phyloP scores from a whole-genome alignment of 768 basidiomycete species.

The Phaeolepiota aurea region DNA sequence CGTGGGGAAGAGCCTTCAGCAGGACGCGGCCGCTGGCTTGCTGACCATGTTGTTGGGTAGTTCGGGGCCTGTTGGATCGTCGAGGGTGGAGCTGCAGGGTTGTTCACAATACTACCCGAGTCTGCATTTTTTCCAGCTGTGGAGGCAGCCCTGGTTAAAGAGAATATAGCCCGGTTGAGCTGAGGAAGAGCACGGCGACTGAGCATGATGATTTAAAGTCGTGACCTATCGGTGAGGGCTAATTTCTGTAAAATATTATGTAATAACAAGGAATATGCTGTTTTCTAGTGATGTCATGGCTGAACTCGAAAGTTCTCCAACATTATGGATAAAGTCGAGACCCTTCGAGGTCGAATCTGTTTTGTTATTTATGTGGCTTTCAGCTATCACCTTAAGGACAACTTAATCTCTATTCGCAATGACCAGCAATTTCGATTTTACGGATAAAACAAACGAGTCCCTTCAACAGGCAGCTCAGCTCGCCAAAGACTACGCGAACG shows the following conservation, averaged over 20 bases:
- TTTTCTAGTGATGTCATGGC: background rate
- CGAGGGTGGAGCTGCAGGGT: constrained; percentile 15
- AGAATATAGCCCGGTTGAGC: constrained; percentile 20
- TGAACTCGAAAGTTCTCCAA: background rate
- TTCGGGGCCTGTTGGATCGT: constrained; percentile 74
- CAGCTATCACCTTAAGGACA: too few relatives aligned
- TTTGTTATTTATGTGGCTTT: too few relatives aligned
- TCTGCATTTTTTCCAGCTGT: constrained; percentile 18
- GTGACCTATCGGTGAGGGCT: background rate
- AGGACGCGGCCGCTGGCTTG: constrained; percentile 68
- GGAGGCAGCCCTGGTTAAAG: constrained; percentile 20
- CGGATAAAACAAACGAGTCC: constrained; percentile 72
- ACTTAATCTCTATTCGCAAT: constrained; percentile 16
- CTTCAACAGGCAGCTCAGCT: constrained; percentile 67
- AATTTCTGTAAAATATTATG: too few relatives aligned
- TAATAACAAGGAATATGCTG: too few relatives aligned
- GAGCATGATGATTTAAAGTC: constrained; percentile 26
- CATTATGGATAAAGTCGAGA: background rate
- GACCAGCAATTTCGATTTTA: constrained; percentile 67
- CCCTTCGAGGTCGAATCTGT: background rate
- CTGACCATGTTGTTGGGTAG: constrained; percentile 75
- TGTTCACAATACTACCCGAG: constrained; percentile 11
- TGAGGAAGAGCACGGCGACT: constrained; percentile 26
- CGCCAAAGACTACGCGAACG: constrained; percentile 78
- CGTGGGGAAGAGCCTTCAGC: constrained; percentile 56